Evolutionary conservation across 2,329 filamentous ascomycete species (phyloP).

Genomic region (Tolypocladium cylindrosporum): DNA sequence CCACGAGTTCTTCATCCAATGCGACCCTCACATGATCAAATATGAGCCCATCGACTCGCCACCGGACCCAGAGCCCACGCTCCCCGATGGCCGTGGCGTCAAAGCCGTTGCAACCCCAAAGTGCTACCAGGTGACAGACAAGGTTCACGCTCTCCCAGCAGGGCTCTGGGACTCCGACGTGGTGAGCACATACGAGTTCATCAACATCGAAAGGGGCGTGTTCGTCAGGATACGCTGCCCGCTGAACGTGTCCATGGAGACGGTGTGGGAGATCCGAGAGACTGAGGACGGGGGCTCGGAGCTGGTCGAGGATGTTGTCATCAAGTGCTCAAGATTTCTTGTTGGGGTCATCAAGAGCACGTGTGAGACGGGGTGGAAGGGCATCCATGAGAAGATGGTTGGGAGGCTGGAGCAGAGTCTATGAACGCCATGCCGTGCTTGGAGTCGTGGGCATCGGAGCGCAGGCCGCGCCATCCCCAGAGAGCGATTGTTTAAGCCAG

Average conservation of each 20-base stretch:
- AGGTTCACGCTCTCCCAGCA: constrained; percentile 41
- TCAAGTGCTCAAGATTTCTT: constrained; percentile 39
- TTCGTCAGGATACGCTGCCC: constrained; percentile 43
- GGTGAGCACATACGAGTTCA: constrained; percentile 44
- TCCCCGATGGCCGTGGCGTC: constrained; percentile 17
- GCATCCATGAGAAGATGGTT: constrained; percentile 39
- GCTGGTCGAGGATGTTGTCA: constrained; percentile 38
- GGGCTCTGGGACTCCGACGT: constrained; percentile 46
- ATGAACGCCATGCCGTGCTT: neutral
- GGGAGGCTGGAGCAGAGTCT: constrained; percentile 16
- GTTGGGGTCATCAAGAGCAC: constrained; percentile 37
- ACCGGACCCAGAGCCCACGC: constrained; percentile 15
- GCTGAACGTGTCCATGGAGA: constrained; percentile 42
- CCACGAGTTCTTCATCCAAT: constrained; percentile 40
- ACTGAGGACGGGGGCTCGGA: constrained; percentile 22
- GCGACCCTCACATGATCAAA: constrained; percentile 40
- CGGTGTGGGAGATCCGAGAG: constrained; percentile 34
- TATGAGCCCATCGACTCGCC: constrained; percentile 25
- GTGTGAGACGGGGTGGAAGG: constrained; percentile 39
- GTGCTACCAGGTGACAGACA: constrained; percentile 38
- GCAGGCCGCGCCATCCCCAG: neutral
- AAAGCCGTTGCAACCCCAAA: constrained; percentile 16
- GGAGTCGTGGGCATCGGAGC: neutral
- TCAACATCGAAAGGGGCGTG: constrained; percentile 35
- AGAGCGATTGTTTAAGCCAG: neutral